These are phyloP conservation scores for Amphibolis antarctica DNA, from an alignment of 106 monocot genomes.

Conservation along the genomic window DNA sequence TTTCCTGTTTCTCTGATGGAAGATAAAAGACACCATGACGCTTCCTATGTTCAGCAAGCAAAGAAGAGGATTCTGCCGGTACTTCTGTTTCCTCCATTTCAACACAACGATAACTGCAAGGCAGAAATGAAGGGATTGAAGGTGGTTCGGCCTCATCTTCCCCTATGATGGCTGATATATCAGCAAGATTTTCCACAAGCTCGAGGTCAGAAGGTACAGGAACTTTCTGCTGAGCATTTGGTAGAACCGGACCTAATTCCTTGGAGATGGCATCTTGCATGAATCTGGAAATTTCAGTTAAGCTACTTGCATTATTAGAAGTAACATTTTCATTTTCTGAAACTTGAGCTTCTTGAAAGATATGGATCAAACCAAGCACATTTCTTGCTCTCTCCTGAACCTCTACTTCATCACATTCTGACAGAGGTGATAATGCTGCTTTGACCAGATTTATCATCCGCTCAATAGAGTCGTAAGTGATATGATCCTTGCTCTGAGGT, in stretches of 20 bases:
- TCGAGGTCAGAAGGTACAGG: constrained; percentile 48
- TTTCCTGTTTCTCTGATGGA: constrained; percentile 37
- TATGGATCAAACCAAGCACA: constrained; percentile 51
- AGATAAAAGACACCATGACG: constrained; percentile 82
- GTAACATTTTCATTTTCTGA: constrained; percentile 12
- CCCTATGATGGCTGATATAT: constrained; percentile 34
- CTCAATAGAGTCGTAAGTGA: constrained; percentile 26
- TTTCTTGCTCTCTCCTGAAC: constrained; percentile 67
- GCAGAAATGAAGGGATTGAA: constrained; percentile 29
- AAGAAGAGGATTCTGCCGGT: constrained; percentile 29
- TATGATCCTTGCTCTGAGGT: constrained; percentile 13
- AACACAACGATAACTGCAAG: constrained; percentile 3
- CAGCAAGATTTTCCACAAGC: constrained; percentile 66
- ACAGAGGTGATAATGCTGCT: constrained; percentile 41
- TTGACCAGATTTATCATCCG: constrained; percentile 47
- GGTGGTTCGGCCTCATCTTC: constrained; percentile 20
- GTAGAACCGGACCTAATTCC: constrained; percentile 61
- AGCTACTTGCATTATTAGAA: constrained; percentile 11
- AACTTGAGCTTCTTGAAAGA: constrained; percentile 27
- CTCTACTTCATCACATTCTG: constrained; percentile 57
- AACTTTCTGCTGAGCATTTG: constrained; percentile 42
- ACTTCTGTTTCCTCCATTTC: constrained; percentile 23
- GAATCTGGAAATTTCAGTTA: constrained; percentile 25
- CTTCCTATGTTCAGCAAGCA: constrained; percentile 74
- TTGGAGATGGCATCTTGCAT: constrained; percentile 40